Base-by-base conservation (phyloP, 2,329 filamentous ascomycete genomes). In the Neopestalotiopsis rosae region DNA sequence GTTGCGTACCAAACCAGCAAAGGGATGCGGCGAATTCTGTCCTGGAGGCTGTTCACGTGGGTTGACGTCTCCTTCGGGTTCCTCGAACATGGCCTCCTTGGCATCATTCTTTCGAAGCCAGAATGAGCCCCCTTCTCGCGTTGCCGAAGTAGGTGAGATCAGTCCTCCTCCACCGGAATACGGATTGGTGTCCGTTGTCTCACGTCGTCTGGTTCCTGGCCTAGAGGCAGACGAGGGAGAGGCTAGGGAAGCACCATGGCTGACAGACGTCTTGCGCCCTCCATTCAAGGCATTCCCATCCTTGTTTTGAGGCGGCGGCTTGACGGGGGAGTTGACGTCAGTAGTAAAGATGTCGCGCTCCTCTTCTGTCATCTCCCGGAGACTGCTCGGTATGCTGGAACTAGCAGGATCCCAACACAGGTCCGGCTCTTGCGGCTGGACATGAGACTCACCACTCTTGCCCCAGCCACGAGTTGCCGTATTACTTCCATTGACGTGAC, bases 271-370 rank as follows among this genome's bases (percentile, higher is more conserved):
- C 82, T 97, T 98, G 68, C 95, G 92, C 63, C 91, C 88, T 63
- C 91, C 88, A 67, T 92, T 91, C 12, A 86, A 76, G 12, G 85
- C 86, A 80, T 86, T 80, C 82, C 90, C 83, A 57, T 89, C 87
- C 74, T 91, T 90, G 70, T 93, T 95, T 76, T 93, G 92, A 40
- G 90, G 89, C 24, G 93, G 93, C 9, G 93, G 92, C 81, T 98
- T 98, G 74, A 98, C 85, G 42, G 94, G 92, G 45, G 96, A 98
- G 80, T 98, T 99, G 78, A 99, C 94, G 72, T 97, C 96, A 65
- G 88, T 89, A 65, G 90, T 82, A 81, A 98, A 98, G 71, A 92
- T 84, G 92, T 97, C 86, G 76, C 85, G 89, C 80, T 92, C 90
- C 70, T 89, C 86, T 5, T 81, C 71, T 1, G 87, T 85, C 89